A percentile compares a stretch with the other conserved stretches of the same genome.
Conservation (phyloP, 1,139 yeast species). For the Yamadazyma kanchanaburiensis region DNA sequence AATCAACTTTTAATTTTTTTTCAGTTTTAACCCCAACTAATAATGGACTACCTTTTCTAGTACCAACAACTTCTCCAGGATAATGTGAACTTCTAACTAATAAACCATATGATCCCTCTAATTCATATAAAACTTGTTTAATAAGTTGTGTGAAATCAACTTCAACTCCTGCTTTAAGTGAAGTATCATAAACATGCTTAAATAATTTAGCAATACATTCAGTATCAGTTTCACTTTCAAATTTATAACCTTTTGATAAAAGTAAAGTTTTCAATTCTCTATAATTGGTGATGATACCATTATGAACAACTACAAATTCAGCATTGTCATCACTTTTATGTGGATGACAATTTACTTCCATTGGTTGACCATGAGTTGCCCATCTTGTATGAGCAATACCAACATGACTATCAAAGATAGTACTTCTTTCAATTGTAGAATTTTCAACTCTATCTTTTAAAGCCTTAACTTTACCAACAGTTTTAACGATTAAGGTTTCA, state of each 20-base stretch:
- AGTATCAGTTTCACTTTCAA: slow-evolving; percentile 95
- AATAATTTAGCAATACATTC: slow-evolving; percentile 96
- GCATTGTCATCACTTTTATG: slow-evolving; percentile 81
- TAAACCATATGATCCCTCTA: slow-evolving; percentile 97
- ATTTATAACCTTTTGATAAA: slow-evolving; percentile 71
- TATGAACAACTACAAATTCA: slow-evolving; percentile 92
- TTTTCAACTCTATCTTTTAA: slow-evolving; percentile 67
- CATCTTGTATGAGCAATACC: slow-evolving; percentile 99
- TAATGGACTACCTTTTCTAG: slow-evolving; percentile 97
- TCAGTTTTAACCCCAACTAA: slow-evolving; percentile 97
- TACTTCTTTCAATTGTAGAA: slow-evolving; percentile 53
- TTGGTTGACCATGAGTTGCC: slow-evolving; percentile 99
- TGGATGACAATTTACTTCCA: slow-evolving; percentile 87
- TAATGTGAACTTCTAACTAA: slow-evolving; percentile 87
- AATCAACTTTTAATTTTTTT: slow-evolving; percentile 91
- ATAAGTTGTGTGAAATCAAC: slow-evolving; percentile 90
- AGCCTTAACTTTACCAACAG: slow-evolving; percentile 87
- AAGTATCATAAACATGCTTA: slow-evolving; percentile 85
- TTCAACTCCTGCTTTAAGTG: slow-evolving; percentile 44
- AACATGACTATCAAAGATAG: slow-evolving; percentile 77
- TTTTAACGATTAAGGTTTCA: slow-evolving; percentile 58
- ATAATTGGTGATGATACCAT: slow-evolving; percentile 96
- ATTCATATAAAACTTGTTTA: slow-evolving; percentile 86
- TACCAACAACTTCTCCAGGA: slow-evolving; percentile 95
- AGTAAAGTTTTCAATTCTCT: slow-evolving; percentile 84